These are phyloP conservation scores for Intubia oerlemansii DNA, from an alignment of 2,329 filamentous ascomycete genomes.

Conservation along the genomic window DNA sequence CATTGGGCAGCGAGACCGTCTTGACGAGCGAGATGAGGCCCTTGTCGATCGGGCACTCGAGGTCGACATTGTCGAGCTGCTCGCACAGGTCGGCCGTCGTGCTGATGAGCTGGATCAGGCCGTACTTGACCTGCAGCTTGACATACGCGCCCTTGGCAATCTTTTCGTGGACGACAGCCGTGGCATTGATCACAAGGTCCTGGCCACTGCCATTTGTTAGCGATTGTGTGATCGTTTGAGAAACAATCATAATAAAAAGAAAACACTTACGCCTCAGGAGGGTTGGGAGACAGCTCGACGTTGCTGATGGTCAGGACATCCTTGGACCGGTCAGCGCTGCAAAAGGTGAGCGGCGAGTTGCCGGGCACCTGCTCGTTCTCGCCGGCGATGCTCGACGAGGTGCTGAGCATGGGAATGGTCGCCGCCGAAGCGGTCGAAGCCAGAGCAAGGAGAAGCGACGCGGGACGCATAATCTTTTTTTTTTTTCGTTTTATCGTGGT, in stretches of 20 bases:
- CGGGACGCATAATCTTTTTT: conserved; percentile 17
- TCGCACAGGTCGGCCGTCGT: conserved; percentile 73
- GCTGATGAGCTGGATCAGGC: conserved; percentile 72
- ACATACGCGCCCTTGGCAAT: conserved; percentile 67
- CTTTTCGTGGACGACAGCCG: conserved; percentile 48
- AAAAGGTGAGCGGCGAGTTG: conserved; percentile 69
- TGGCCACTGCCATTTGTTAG: conserved; percentile 39
- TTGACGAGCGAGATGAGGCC: conserved; percentile 57
- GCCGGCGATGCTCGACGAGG: conserved; percentile 12
- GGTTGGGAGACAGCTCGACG: conserved; percentile 71
- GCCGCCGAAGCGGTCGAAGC: conserved; percentile 20
- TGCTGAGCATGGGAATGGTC: conserved; percentile 14
- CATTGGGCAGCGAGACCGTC: conserved; percentile 59
- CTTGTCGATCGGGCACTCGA: conserved; percentile 72
- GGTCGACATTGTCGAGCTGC: conserved; percentile 67
- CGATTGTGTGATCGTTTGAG: not conserved
- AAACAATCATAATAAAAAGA: not conserved
- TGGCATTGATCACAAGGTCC: conserved; percentile 57
- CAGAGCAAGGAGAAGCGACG: conserved; percentile 21
- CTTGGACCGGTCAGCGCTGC: conserved; percentile 38
- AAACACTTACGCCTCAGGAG: conserved; percentile 52
- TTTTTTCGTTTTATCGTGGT: too few species aligned
- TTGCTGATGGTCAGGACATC: conserved; percentile 58
- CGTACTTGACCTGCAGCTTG: conserved; percentile 75
- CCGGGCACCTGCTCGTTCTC: conserved; percentile 50